A percentile compares a stretch with the other conserved stretches of the same genome.
These are phyloP conservation scores for Sarcocystis neurona DNA, from an alignment of 169 alveolate genomes.

Conservation along the genomic window DNA sequence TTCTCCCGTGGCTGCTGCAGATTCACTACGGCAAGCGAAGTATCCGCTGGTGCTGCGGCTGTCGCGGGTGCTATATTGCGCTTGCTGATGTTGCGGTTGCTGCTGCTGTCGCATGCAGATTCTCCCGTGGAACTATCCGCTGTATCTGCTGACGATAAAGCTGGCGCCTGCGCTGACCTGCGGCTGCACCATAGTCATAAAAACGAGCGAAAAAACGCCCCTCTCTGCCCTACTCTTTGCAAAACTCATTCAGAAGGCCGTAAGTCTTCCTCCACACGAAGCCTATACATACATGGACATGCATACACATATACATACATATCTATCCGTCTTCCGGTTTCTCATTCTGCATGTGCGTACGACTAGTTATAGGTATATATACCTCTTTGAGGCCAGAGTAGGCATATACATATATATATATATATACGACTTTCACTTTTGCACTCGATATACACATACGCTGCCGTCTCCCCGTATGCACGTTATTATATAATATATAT, in stretches of 20 bases:
- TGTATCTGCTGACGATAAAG: constrained; percentile 80
- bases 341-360: background rate
- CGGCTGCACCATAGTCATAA: constrained; percentile 77
- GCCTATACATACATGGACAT: too few relatives aligned
- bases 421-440: too few relatives aligned
- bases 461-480: too few relatives aligned
- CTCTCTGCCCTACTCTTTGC: constrained; percentile 78
- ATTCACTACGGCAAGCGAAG: too few relatives aligned
- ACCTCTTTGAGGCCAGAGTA: background rate
- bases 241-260: constrained; percentile 77
- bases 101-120: constrained; percentile 66
- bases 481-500: too few relatives aligned
- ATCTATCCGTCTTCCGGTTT: background rate
- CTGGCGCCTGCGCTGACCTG: constrained; percentile 58
- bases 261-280: background rate
- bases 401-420: background rate
- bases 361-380: background rate
- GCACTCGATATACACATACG: too few relatives aligned
- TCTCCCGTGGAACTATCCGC: constrained; percentile 91
- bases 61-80: background rate
- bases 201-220: constrained; percentile 88
- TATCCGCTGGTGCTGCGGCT: background rate
- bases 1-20: background rate
- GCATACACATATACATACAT: background rate
- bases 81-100: background rate